Base-by-base conservation (phyloP, 345 rosid species). In the Crucihimalaya himalaica region DNA sequence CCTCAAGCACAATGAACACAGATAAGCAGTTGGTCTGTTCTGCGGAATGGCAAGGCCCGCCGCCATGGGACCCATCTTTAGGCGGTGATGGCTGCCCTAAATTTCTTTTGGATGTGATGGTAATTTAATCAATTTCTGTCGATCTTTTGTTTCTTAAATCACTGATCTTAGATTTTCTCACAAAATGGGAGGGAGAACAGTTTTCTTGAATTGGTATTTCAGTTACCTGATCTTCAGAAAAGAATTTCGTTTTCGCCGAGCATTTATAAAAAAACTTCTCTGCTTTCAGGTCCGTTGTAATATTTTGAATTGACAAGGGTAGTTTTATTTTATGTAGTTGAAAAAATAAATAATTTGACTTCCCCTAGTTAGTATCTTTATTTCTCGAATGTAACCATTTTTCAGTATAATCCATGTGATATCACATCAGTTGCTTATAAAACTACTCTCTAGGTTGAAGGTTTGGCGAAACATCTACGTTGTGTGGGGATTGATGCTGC, bases 401-500 rank as follows among this genome's bases (percentile, higher is more conserved):
- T 42, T 37, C 42, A 20, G 50, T 60, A 14, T 9, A 6, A 5
- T 56, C 45, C 40, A 34, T 29, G 12, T 45, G 64, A 28, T 50
- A 53, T 47, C 58, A 31, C 48, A 45, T 55, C 69, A 31, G 66
- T 72, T 66, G 43, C 68, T 81, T 28, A 78, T 65, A 15, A 9
- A 34, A 50, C 37, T 31, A 74, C 16, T 78, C 7, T 55, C 47
- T 78, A 93, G 96, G 88, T 93, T 73, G 98, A 90, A 84, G 96
- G 98, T 73, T 79, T 93, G 87, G 98, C 98, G 4, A 93, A 93
- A 78, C 97, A 93, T 85, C 80, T 93, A 53, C 89, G 92, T 2
- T 93, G 98, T 79, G 97, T 93, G 53, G 97, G 97, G 18, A 71
- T 93, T 51, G 97, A 93, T 83, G 98, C 97, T 77, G 96, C 97